phyloP scores from a whole-genome alignment of 495 filamentous ascomycete genomes.

The Pyronema domesticum region DNA sequence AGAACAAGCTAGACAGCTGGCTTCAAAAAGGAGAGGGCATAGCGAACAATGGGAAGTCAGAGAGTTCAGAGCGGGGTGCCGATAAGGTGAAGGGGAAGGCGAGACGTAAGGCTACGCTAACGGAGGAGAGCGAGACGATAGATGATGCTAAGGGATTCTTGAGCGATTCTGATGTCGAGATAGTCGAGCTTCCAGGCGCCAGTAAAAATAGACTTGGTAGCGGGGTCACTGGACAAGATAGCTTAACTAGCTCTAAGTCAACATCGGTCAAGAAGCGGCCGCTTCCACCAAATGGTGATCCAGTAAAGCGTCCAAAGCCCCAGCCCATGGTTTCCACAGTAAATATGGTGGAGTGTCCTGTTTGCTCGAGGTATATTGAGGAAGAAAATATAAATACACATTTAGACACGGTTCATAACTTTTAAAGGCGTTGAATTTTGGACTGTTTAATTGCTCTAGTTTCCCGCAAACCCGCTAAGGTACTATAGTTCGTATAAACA shows the following conservation, averaged over 20 bases:
- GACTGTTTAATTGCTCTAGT: too few species aligned
- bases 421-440: not conserved
- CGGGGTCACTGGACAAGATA: not conserved
- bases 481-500: too few species aligned
- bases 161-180: not conserved
- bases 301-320: not conserved
- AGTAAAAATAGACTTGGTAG: not conserved
- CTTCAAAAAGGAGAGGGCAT: not conserved
- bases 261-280: not conserved
- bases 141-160: not conserved
- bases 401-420: slow-evolving; percentile 4
- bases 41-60: not conserved
- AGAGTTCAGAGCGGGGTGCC: not conserved
- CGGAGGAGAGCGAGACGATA: not conserved
- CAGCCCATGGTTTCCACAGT: not conserved
- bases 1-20: slow-evolving; percentile 4
- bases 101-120: not conserved
- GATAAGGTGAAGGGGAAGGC: not conserved
- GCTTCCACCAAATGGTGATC: not conserved
- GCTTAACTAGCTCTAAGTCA: not conserved
- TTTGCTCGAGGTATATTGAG: not conserved
- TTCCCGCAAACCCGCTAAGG: too few species aligned
- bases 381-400: slow-evolving; percentile 3
- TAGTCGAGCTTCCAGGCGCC: not conserved
- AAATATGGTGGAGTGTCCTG: slow-evolving; percentile 5